Conservation (phyloP, 2,329 filamentous ascomycete genomes). For the Colletotrichum spinosum region DNA sequence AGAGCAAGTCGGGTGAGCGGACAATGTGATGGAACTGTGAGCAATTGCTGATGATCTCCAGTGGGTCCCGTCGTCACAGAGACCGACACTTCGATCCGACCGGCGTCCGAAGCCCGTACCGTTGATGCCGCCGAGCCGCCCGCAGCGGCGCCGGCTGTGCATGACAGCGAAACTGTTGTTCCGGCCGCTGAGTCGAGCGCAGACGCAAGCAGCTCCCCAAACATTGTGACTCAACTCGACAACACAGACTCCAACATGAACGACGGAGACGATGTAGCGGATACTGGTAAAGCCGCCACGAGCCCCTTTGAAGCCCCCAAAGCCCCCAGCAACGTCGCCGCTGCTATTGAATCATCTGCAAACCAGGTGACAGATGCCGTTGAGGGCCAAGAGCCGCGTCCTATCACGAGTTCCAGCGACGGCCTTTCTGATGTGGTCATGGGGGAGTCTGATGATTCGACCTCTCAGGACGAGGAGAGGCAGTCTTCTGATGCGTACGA, state of each 20-base stretch:
- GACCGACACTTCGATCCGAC: conserved; percentile 4
- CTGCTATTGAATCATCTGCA: background rate
- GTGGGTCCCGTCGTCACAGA: conserved; percentile 24
- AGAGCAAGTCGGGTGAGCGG: conserved; percentile 33
- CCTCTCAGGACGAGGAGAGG: conserved; percentile 38
- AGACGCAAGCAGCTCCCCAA: background rate
- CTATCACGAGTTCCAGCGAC: conserved; percentile 18
- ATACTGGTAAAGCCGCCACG: conserved; percentile 25
- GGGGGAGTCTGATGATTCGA: conserved; percentile 31
- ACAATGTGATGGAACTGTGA: background rate
- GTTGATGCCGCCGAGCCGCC: background rate
- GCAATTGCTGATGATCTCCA: conserved; percentile 2
- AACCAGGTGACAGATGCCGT: background rate
- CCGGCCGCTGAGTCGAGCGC: background rate
- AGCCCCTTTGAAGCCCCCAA: conserved; percentile 8
- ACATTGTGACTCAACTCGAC: background rate
- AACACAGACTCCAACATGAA: background rate
- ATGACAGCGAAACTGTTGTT: background rate
- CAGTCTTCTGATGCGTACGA: conserved; percentile 63
- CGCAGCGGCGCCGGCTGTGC: background rate
- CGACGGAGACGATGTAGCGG: conserved; percentile 19
- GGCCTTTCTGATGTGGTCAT: conserved; percentile 36
- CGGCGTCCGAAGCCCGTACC: background rate
- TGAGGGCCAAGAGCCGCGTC: conserved; percentile 18
- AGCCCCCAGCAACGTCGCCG: conserved; percentile 4